These are phyloP conservation scores for Suillus plorans DNA, from an alignment of 768 basidiomycete species.

Conservation along the genomic window DNA sequence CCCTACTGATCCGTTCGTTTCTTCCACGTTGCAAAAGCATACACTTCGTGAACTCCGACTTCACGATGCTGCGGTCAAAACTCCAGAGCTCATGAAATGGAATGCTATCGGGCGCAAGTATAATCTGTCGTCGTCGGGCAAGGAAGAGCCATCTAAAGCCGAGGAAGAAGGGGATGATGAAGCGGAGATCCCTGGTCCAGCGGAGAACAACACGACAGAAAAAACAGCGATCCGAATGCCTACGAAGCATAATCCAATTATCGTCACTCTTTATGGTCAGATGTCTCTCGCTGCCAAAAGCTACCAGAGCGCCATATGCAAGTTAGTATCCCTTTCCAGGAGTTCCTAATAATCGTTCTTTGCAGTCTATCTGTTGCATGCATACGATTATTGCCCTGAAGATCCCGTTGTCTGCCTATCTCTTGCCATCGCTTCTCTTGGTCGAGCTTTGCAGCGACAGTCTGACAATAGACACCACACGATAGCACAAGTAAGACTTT, in stretches of 20 bases:
- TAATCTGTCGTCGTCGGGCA: constrained; percentile 42
- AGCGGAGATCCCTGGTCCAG: constrained; percentile 15
- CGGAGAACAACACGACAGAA: constrained; percentile 17
- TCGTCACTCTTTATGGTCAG: constrained; percentile 77
- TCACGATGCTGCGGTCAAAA: constrained; percentile 62
- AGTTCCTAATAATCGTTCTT: neutral
- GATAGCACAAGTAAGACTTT: constrained; percentile 59
- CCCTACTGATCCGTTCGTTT: constrained; percentile 75
- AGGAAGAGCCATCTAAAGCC: constrained; percentile 28
- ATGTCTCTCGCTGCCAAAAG: constrained; percentile 82
- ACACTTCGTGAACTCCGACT: constrained; percentile 77
- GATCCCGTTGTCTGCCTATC: constrained; percentile 86
- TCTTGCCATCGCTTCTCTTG: constrained; percentile 82
- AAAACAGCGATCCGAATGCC: constrained; percentile 45
- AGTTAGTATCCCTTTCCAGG: constrained; percentile 29
- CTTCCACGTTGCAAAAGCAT: constrained; percentile 79
- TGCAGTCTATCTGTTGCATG: constrained; percentile 85
- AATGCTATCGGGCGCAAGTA: constrained; percentile 60
- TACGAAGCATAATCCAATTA: constrained; percentile 68
- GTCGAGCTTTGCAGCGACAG: constrained; percentile 90
- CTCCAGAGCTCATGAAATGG: constrained; percentile 62
- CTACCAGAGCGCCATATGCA: constrained; percentile 90
- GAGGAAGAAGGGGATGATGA: constrained; percentile 37
- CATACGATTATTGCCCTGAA: constrained; percentile 79
- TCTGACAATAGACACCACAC: constrained; percentile 92